Evolutionary conservation across 2,329 filamentous ascomycete species (phyloP), one percentile per base, ranked within the genome.

Genomic region (Fusarium verrucosum): DNA sequence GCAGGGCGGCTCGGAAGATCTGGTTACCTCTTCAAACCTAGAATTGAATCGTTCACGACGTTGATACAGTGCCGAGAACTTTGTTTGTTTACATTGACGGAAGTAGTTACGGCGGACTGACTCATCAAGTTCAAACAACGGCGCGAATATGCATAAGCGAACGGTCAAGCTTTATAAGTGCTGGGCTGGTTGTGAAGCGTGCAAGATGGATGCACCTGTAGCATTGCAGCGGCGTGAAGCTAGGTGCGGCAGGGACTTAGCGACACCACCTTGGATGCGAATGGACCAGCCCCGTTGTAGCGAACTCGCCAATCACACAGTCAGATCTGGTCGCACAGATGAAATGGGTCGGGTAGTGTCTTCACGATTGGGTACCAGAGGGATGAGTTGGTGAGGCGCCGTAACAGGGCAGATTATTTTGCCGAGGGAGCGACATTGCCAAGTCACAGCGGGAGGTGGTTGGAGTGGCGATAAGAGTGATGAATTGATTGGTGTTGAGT

Each of bases 351-450:
- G 22, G n/a, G 65, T 68, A 68, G 62, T 42, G 50, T 43, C 61
- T 69, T 69, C 65, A 66, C 58, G 33, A 66, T 68, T 68, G 60
- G 56, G 58, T 58, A 64, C 55, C 58, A 23, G 36, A 37, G 4
- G 32, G 47, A 40, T 65, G 54, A 61, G 46, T 35, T 58, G 63
- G 47, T 65, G 50, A 67, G 55, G 63, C 41, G 50, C 37, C 35
- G 49, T 23, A 19, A 25, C 44, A 42, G 13, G 36, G 41, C 50
- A 36, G 41, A 35, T 46, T 51, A 50, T 38, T 62, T 36, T 53
- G 16, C 22, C 25, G 52, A 50, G 62, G 44, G 52, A 50, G 62
- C 44, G 52, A n/a, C 35, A 45, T 50, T 63, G 40, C 19, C 57
- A 22, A 22, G 53, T 57, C 59, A 57, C 41, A 47, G 47, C 28